Conservation (phyloP, 1,284 basidiomycete species). For the Sanghuangporus weigelae region DNA sequence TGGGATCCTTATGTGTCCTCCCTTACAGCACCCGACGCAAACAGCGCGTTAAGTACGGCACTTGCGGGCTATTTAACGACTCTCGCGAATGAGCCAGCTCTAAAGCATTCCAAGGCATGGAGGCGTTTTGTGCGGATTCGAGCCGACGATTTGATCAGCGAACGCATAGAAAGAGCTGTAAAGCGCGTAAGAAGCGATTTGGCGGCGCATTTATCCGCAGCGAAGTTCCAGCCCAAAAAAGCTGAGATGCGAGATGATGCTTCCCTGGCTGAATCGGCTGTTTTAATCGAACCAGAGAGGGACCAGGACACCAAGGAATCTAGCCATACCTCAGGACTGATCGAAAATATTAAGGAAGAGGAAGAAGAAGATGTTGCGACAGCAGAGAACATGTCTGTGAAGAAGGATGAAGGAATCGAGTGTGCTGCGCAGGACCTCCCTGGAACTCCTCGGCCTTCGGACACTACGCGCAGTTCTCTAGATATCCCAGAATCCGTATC, state of each 20-base stretch:
- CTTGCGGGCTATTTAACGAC: conserved; percentile 78
- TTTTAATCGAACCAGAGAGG: conserved; percentile 17
- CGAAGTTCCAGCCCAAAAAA: conserved; percentile 24
- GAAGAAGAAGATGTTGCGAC: conserved; percentile 26
- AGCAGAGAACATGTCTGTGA: conserved; percentile 19
- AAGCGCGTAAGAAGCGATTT: conserved; percentile 82
- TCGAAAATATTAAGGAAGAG: conserved; percentile 27
- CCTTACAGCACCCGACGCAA: conserved; percentile 11
- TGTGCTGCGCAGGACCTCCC: conserved; percentile 10
- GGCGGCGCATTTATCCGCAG: conserved; percentile 50
- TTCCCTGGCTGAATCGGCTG: conserved; percentile 13
- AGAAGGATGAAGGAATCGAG: conserved; percentile 4
- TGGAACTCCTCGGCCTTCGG: conserved; percentile 10
- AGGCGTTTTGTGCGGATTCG: conserved; percentile 81
- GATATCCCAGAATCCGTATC: conserved; percentile 14
- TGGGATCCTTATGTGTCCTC: conserved; percentile 19
- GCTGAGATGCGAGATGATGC: conserved; percentile 26
- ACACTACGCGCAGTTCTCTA: conserved; percentile 6
- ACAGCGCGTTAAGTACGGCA: conserved; percentile 45
- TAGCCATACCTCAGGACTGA: background rate
- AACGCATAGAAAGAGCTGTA: conserved; percentile 80
- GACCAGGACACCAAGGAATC: conserved; percentile 11
- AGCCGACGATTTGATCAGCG: conserved; percentile 81
- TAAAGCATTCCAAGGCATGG: conserved; percentile 70
- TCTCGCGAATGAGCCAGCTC: conserved; percentile 58